Percentiles rank a stretch among this genome's conserved stretches.
Evolutionary conservation across 2,329 filamentous ascomycete species (phyloP).

Genomic region (Talaromyces albobiverticillius): DNA sequence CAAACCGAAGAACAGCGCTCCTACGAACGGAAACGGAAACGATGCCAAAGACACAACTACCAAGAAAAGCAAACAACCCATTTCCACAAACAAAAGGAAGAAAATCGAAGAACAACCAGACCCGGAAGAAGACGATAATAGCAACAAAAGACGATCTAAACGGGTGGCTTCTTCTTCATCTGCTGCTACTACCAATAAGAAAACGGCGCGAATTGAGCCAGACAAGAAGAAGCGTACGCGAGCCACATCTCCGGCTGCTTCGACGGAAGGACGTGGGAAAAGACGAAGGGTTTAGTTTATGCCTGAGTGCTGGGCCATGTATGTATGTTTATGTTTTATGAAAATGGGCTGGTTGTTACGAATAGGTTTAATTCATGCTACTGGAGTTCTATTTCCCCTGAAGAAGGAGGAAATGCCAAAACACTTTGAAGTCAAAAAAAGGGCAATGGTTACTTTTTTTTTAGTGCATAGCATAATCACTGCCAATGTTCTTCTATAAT

Average conservation of each 20-base stretch:
- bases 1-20: conserved; percentile 7
- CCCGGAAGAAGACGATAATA: background rate
- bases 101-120: background rate
- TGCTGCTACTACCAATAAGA: background rate
- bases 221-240: conserved; percentile 7
- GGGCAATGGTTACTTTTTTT: too few species aligned
- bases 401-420: too few species aligned
- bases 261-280: conserved; percentile 7
- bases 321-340: background rate
- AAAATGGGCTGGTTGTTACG: too few species aligned
- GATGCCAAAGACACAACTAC: background rate
- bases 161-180: conserved; percentile 6
- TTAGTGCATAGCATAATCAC: too few species aligned
- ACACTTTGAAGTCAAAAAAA: too few species aligned
- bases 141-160: conserved; percentile 7
- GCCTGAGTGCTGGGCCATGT: background rate
- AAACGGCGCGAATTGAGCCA: background rate
- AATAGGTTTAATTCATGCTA: too few species aligned
- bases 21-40: background rate
- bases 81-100: background rate
- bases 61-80: background rate
- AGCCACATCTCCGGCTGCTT: background rate
- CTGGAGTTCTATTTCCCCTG: too few species aligned
- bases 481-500: too few species aligned
- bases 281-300: background rate